phyloP scores from a whole-genome alignment of 129 eudicot genomes.

The Silybum marianum region DNA sequence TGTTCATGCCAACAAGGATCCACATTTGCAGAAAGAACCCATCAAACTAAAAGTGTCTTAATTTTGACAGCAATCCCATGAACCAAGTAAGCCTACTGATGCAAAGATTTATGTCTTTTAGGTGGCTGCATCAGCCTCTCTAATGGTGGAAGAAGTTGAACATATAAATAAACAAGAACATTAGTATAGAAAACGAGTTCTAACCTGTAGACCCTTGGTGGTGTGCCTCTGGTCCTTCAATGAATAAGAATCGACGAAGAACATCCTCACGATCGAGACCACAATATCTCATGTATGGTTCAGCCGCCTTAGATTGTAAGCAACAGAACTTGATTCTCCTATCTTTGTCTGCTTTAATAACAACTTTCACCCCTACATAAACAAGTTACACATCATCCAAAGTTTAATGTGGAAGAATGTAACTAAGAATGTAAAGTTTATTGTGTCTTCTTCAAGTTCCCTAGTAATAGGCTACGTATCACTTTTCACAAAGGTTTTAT shows the following conservation, averaged over 20 bases:
- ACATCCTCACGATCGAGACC: constrained; percentile 78
- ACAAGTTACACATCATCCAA: constrained; percentile 12
- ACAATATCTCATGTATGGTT: constrained; percentile 78
- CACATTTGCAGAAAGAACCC: constrained; percentile 3
- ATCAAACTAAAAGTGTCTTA: neutral
- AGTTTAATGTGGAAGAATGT: neutral
- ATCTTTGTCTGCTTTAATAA: constrained; percentile 75
- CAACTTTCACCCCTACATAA: constrained; percentile 72
- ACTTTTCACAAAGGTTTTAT: neutral
- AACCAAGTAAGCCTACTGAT: neutral
- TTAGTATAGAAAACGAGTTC: constrained; percentile 9
- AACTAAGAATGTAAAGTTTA: neutral
- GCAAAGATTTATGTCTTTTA: neutral
- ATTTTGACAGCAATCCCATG: constrained; percentile 8
- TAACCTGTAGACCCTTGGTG: constrained; percentile 94
- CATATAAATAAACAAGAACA: neutral
- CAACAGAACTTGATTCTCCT: constrained; percentile 83
- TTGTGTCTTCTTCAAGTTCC: neutral
- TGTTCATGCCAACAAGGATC: neutral
- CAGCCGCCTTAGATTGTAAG: constrained; percentile 91
- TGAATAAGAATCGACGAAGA: constrained; percentile 78
- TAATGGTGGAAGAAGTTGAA: neutral
- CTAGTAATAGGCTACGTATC: neutral
- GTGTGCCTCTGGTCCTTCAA: constrained; percentile 80
- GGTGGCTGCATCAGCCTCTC: constrained; percentile 14